These are phyloP conservation scores for Trichophyton mentagrophytes DNA, from an alignment of 2,329 filamentous ascomycete species.

Conservation along the genomic window DNA sequence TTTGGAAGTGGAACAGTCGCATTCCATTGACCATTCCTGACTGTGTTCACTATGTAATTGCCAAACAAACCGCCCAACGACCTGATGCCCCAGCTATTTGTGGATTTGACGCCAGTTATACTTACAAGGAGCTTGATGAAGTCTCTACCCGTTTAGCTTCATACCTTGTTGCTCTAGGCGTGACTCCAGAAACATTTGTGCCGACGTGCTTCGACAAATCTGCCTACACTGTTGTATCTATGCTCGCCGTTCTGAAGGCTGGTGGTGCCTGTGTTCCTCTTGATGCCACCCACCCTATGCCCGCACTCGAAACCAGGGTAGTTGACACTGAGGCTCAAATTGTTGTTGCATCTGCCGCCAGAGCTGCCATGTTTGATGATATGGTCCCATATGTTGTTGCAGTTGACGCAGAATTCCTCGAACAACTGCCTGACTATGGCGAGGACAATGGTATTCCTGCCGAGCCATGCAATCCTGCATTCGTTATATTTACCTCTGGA, in stretches of 20 bases:
- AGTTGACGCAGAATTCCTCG: slow-evolving; percentile 15
- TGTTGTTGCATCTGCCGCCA: slow-evolving; percentile 28
- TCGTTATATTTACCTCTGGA: slow-evolving; percentile 69
- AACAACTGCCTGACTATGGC: slow-evolving; percentile 4
- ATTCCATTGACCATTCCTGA: slow-evolving; percentile 16
- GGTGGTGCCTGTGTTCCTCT: slow-evolving; percentile 13
- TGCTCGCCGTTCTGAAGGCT: slow-evolving; percentile 15
- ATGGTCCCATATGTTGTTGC: slow-evolving; percentile 30
- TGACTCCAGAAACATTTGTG: slow-evolving; percentile 11
- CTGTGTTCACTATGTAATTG: slow-evolving; percentile 21
- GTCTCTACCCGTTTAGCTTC: slow-evolving; percentile 14
- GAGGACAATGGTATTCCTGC: slow-evolving; percentile 30
- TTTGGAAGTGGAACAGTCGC: slow-evolving; percentile 22
- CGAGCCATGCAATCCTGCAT: slow-evolving; percentile 61
- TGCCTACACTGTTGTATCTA: slow-evolving; percentile 14
- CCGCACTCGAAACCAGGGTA: slow-evolving; percentile 27
- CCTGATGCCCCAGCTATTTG: slow-evolving; percentile 16
- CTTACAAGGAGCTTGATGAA: slow-evolving; percentile 14
- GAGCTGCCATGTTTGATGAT: slow-evolving; percentile 30
- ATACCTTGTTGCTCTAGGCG: slow-evolving; percentile 11
- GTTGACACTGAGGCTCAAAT: slow-evolving; percentile 29
- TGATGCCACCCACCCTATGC: slow-evolving; percentile 22
- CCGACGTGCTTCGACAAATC: slow-evolving; percentile 15
- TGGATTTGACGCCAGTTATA: slow-evolving; percentile 17
- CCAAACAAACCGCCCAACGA: slow-evolving; percentile 15